These are phyloP conservation scores for Neofusicoccum parvum DNA, from an alignment of 2,329 filamentous ascomycete species.

Conservation along the genomic window DNA sequence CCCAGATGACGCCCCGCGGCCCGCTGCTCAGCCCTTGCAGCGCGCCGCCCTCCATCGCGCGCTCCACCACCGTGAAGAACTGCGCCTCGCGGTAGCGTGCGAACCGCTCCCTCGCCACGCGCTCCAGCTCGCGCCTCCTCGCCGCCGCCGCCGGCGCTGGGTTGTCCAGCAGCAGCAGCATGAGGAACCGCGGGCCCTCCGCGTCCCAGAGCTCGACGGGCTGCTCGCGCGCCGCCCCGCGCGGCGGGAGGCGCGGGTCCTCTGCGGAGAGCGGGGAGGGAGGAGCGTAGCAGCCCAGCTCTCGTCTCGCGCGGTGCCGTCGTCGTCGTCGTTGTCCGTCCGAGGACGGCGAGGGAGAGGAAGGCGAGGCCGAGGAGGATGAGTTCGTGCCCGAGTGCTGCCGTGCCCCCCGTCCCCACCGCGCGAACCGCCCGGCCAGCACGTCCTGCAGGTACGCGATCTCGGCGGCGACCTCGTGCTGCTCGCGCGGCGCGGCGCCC, in stretches of 20 bases:
- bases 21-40: slow-evolving; percentile 8
- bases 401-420: background rate
- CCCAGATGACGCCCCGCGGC: slow-evolving; percentile 20
- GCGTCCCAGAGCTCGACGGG: slow-evolving; percentile 10
- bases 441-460: background rate
- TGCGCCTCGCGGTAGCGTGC: background rate
- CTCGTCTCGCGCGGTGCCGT: background rate
- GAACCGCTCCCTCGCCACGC: background rate
- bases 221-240: background rate
- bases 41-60: background rate
- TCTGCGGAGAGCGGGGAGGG: background rate
- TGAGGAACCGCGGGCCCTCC: slow-evolving; percentile 11
- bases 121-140: background rate
- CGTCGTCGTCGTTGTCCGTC: background rate
- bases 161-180: slow-evolving; percentile 15
- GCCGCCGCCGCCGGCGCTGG: slow-evolving; percentile 1
- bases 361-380: background rate
- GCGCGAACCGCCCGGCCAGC: background rate
- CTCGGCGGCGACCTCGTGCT: background rate
- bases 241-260: background rate
- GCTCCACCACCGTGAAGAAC: slow-evolving; percentile 1
- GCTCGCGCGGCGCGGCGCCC: background rate
- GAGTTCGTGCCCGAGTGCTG: background rate
- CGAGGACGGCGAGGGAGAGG: background rate
- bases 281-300: background rate